A percentile compares a stretch with the other conserved stretches of the same genome.
Conservation (phyloP, 129 eudicot genomes). For the Chrysanthemum seticuspe region DNA sequence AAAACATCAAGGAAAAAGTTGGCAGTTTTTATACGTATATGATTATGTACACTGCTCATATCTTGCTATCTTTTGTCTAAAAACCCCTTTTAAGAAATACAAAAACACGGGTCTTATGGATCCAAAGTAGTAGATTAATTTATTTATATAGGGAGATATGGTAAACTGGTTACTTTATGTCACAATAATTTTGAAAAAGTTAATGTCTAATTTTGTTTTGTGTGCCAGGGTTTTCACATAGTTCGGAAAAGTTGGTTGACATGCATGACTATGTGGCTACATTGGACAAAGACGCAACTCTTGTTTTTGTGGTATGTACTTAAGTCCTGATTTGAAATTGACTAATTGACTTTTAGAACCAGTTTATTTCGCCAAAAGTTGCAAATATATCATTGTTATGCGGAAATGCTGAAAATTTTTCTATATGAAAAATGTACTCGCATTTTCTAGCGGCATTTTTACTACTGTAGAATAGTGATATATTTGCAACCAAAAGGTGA, state of each 20-base stretch:
- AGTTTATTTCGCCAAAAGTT: not conserved
- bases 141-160: too few relatives aligned
- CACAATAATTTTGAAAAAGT: too few relatives aligned
- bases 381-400: not conserved
- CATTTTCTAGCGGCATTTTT: not conserved
- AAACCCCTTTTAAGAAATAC: too few relatives aligned
- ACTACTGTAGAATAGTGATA: not conserved
- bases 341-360: not conserved
- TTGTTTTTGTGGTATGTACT: slow-evolving; percentile 85
- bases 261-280: slow-evolving; percentile 70
- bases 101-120: too few relatives aligned
- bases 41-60: too few relatives aligned
- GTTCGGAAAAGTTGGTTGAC: slow-evolving; percentile 87
- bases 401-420: too few relatives aligned
- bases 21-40: too few relatives aligned
- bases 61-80: too few relatives aligned
- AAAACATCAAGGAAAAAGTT: too few relatives aligned
- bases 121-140: too few relatives aligned
- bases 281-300: slow-evolving; percentile 53
- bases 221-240: slow-evolving; percentile 84
- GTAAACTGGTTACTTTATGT: too few relatives aligned
- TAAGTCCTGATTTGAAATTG: not conserved
- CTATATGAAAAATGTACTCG: too few relatives aligned
- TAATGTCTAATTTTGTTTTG: slow-evolving; percentile 23
- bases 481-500: not conserved